Evolutionary conservation across 768 basidiomycete genomes (phyloP).

Genomic region (Neoboletus subvelutipes): DNA sequence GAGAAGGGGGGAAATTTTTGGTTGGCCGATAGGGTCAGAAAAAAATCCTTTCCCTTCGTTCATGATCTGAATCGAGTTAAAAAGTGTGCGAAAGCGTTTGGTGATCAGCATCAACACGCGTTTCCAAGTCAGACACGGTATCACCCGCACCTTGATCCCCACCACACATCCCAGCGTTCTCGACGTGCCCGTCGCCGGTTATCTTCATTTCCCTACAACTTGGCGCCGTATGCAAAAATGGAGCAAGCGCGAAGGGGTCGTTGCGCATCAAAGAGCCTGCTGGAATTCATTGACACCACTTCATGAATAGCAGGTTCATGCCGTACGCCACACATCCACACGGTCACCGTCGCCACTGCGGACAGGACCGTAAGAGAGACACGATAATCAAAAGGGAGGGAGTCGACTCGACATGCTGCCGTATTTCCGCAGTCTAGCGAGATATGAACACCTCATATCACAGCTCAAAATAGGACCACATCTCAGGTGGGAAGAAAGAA

Average conservation of each 20-base stretch:
- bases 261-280: not conserved
- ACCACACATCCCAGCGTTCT: not conserved
- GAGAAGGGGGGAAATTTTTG: not conserved
- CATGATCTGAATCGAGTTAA: not conserved
- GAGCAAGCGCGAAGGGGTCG: not conserved
- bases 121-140: not conserved
- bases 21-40: conserved; percentile 1
- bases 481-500: conserved; percentile 12
- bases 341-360: not conserved
- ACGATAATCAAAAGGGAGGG: not conserved
- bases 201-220: not conserved
- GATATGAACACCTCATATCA: conserved; percentile 12
- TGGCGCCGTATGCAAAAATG: not conserved
- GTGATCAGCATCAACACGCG: conserved; percentile 8
- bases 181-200: not conserved
- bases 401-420: conserved; percentile 9
- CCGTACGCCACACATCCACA: not conserved
- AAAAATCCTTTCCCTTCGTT: not conserved
- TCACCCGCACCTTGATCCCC: not conserved
- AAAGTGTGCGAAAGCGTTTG: not conserved
- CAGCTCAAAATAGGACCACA: conserved; percentile 8
- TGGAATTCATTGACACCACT: not conserved
- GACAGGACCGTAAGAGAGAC: not conserved
- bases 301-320: conserved; percentile 1
- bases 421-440: conserved; percentile 1